phyloP scores from a whole-genome alignment of 2,329 filamentous ascomycete species.

The Curvularia eragrostidis region DNA sequence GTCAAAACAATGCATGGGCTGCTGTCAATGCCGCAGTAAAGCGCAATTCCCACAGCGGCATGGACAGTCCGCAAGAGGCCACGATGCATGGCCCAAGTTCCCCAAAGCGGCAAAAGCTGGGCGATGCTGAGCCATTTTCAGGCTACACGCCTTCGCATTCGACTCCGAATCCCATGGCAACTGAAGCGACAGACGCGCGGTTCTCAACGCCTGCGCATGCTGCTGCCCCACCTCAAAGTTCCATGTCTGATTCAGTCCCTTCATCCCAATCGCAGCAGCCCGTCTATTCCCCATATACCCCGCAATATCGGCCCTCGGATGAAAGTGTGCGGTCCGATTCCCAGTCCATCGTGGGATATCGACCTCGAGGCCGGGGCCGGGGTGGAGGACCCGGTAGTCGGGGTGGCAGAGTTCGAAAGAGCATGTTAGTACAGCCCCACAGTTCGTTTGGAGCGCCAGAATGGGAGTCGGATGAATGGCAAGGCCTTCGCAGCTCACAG shows the following conservation, averaged over 20 bases:
- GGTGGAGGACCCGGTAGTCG: constrained; percentile 50
- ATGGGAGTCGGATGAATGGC: constrained; percentile 52
- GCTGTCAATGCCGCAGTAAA: constrained; percentile 54
- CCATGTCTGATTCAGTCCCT: constrained; percentile 32
- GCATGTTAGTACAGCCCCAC: constrained; percentile 38
- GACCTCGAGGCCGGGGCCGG: constrained; percentile 49
- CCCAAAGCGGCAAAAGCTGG: constrained; percentile 56
- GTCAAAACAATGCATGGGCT: constrained; percentile 50
- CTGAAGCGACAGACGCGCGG: constrained; percentile 27
- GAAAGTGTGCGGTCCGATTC: constrained; percentile 44
- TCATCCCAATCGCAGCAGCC: constrained; percentile 33
- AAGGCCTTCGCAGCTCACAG: constrained; percentile 44
- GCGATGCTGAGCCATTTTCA: constrained; percentile 47
- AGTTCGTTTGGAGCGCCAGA: constrained; percentile 42
- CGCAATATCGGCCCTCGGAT: constrained; percentile 39
- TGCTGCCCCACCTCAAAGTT: constrained; percentile 42
- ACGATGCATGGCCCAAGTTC: constrained; percentile 45
- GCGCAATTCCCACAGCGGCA: constrained; percentile 46
- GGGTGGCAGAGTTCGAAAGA: constrained; percentile 50
- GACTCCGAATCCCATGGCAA: constrained; percentile 19
- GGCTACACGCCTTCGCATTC: constrained; percentile 30
- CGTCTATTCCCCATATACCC: constrained; percentile 36
- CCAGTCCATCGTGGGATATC: constrained; percentile 38
- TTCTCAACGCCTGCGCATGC: constrained; percentile 30
- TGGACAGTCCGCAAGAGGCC: constrained; percentile 40